Evolutionary conservation across 2,329 filamentous ascomycete species (phyloP), one percentile per base, ranked within the genome.

Genomic region (Calonectria fujianensis): DNA sequence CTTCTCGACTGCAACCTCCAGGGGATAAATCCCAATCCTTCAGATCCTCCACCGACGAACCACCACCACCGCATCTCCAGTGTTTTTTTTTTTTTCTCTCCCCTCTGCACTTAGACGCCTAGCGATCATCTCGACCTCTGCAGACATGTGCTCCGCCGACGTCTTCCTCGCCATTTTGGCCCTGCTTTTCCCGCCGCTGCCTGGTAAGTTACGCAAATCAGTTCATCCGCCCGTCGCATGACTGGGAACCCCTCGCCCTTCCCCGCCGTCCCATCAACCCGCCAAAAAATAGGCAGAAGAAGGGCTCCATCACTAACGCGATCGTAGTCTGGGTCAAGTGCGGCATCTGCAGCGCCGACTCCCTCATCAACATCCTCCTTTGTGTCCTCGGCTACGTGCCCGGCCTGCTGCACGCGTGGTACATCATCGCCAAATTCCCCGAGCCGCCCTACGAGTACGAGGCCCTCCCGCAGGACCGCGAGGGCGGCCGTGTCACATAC

Each of bases 401-500:
- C 27, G 96, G 96, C 75, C 93, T 98, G 65, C 88, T 99, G 3
- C 97, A 99, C 88, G 92, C 96, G 76, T 98, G 97, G 96, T 99
- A 98, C 90, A 98, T 98, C 86, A 98, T 99, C 86, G 91, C 95
- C 82, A 94, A 95, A 83, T 95, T 94, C 85, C 97, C 97, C 73
- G 96, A 98, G 75, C 79, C 90, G 51, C 89, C 93, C 73, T 91
- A 90, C 84, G 91, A 94, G 76, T 96, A 97, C 86, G 91, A 95
- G 79, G 86, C 88, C 66, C 84, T 94, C 51, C 86, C 90, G 7
- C 91, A 92, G 69, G 90, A 91, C 81, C 80, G 83, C 80, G 89
- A 90, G 78, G 86, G 87, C 79, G 88, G 90, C 79, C 90, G 89
- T 75, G 92, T 96, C 70, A 94, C 93, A 50, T 96, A 97, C 85